These are phyloP conservation scores for Candida awuae DNA, from an alignment of 805 yeast genomes.

Conservation along the genomic window DNA sequence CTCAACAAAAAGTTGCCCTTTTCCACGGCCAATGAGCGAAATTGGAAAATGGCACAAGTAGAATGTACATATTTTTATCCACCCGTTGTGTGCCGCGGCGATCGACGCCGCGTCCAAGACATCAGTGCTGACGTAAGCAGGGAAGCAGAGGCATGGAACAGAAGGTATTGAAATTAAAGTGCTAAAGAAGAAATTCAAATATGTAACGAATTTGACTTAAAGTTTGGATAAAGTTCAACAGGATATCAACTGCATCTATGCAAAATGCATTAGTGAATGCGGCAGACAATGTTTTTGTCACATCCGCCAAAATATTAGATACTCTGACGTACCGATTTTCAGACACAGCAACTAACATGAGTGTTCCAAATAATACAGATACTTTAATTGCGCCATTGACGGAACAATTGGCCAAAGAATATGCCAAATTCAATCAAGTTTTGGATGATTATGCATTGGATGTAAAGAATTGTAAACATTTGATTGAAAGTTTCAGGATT, in stretches of 20 bases:
- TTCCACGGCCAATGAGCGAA: too few species aligned
- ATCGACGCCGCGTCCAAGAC: too few species aligned
- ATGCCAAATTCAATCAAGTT: slow-evolving; percentile 23
- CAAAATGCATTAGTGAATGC: slow-evolving; percentile 24
- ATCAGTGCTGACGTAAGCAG: too few species aligned
- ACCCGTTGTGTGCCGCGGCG: slow-evolving; percentile 16
- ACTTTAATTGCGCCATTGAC: slow-evolving; percentile 22
- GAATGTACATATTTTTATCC: too few species aligned
- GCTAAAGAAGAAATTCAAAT: too few species aligned
- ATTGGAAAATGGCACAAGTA: too few species aligned
- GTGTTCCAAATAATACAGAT: slow-evolving; percentile 26
- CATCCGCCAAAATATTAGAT: slow-evolving; percentile 29
- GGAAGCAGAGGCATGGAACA: too few species aligned
- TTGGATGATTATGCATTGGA: slow-evolving; percentile 25
- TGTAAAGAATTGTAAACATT: slow-evolving; percentile 23
- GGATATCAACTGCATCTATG: slow-evolving; percentile 13
- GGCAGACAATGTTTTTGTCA: slow-evolving; percentile 26
- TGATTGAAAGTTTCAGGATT: slow-evolving; percentile 22
- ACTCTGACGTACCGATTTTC: slow-evolving; percentile 23
- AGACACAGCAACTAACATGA: slow-evolving; percentile 18
- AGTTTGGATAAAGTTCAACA: too few species aligned
- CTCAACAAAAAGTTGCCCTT: too few species aligned
- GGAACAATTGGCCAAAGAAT: slow-evolving; percentile 19
- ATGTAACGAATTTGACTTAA: too few species aligned
- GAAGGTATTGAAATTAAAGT: too few species aligned